phyloP scores from a whole-genome alignment of 2,329 filamentous ascomycete genomes.

The Phaeosphaeriaceae sp. region DNA sequence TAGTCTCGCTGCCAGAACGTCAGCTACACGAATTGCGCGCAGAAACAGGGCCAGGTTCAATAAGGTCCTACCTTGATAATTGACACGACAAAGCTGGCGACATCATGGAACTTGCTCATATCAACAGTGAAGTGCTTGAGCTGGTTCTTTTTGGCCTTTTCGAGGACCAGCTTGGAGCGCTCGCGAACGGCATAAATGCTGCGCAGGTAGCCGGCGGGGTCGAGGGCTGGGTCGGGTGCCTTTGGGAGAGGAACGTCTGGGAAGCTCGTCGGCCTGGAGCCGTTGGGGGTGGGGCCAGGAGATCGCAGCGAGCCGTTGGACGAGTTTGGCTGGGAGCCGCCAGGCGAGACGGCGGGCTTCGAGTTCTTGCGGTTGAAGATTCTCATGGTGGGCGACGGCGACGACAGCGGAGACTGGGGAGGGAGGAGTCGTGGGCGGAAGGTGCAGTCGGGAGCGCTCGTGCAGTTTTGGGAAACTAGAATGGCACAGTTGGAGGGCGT shows the following conservation, averaged over 20 bases:
- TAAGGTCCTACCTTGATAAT: constrained; percentile 81
- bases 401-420: background rate
- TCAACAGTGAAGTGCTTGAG: constrained; percentile 90
- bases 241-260: constrained; percentile 82
- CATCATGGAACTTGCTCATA: constrained; percentile 81
- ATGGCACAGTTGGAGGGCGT: constrained; percentile 4
- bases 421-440: constrained; percentile 10
- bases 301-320: constrained; percentile 61
- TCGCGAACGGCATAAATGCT: constrained; percentile 90
- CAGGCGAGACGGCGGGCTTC: constrained; percentile 47
- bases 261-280: constrained; percentile 57
- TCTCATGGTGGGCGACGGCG: constrained; percentile 52
- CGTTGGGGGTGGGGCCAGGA: constrained; percentile 54
- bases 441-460: constrained; percentile 4
- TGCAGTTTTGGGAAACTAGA: constrained; percentile 5
- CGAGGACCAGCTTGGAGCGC: constrained; percentile 74
- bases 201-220: constrained; percentile 88
- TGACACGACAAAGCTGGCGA: constrained; percentile 85
- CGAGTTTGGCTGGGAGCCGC: constrained; percentile 49
- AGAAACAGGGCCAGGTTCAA: background rate
- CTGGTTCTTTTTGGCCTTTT: constrained; percentile 79
- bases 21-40: constrained; percentile 2
- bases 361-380: constrained; percentile 61
- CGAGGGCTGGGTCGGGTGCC: constrained; percentile 84
- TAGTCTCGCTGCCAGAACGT: constrained; percentile 67